These are phyloP conservation scores for Colletotrichum sublineola DNA, from an alignment of 2,329 filamentous ascomycete species.

Conservation along the genomic window DNA sequence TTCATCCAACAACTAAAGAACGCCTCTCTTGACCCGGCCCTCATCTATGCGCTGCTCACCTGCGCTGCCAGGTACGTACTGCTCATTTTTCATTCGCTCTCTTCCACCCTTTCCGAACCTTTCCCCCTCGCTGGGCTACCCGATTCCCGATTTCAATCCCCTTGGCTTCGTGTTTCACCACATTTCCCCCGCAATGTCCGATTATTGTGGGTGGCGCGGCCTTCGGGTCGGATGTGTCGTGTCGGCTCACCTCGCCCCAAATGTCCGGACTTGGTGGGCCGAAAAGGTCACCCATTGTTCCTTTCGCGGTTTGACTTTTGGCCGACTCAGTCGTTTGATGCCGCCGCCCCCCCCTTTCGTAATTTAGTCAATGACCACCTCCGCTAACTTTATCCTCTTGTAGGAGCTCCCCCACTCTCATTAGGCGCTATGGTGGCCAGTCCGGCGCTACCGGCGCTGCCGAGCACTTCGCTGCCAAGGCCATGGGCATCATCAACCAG, in stretches of 20 bases:
- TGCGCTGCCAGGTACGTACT: constrained; percentile 68
- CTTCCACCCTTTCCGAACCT: too few relatives aligned
- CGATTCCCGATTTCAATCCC: constrained; percentile 40
- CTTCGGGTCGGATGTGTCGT: constrained; percentile 37
- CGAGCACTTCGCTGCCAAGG: constrained; percentile 71
- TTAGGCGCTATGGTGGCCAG: constrained; percentile 70
- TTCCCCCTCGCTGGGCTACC: neutral
- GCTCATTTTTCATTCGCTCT: constrained; percentile 25
- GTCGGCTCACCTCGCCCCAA: constrained; percentile 33
- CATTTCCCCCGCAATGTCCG: constrained; percentile 43
- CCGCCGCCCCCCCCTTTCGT: neutral
- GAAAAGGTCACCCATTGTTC: neutral
- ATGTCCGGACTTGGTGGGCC: constrained; percentile 36
- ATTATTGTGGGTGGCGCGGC: constrained; percentile 39
- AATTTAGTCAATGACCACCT: neutral
- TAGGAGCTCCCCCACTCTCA: constrained; percentile 68
- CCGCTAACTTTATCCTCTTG: constrained; percentile 23
- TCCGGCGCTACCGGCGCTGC: constrained; percentile 65
- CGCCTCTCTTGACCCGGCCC: constrained; percentile 66
- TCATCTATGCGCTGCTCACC: constrained; percentile 70
- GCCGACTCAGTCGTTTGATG: constrained; percentile 13
- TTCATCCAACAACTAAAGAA: constrained; percentile 73
- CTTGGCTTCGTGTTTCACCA: constrained; percentile 44
- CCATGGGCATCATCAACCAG: constrained; percentile 68
- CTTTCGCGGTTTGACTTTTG: constrained; percentile 22